Conservation (phyloP, 2,329 filamentous ascomycete genomes). For the Ophiosphaerella korrae region DNA sequence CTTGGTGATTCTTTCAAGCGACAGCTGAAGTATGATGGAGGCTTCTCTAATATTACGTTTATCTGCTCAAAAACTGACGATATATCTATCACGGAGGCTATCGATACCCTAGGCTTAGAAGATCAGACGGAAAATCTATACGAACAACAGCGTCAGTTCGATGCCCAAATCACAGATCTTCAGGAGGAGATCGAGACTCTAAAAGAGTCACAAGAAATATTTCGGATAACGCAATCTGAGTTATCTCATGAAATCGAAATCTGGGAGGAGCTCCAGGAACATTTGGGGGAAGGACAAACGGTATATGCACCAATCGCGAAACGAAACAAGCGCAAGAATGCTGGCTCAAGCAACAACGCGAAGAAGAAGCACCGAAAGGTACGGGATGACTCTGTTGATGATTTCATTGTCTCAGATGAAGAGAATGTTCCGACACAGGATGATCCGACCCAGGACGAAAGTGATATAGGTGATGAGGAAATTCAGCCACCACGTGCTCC, state of each 20-base stretch:
- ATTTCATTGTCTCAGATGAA: conserved; percentile 19
- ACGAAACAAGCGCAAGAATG: conserved; percentile 51
- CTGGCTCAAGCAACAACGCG: conserved; percentile 3
- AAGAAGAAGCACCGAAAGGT: conserved; percentile 24
- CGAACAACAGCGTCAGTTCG: conserved; percentile 23
- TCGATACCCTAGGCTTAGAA: conserved; percentile 46
- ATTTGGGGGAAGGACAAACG: conserved; percentile 48
- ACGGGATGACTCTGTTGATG: conserved; percentile 20
- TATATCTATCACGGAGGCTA: conserved; percentile 56
- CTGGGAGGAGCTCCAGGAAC: conserved; percentile 51
- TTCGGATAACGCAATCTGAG: conserved; percentile 41
- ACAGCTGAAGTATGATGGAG: conserved; percentile 65
- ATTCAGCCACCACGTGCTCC: conserved; percentile 34
- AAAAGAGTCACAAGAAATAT: conserved; percentile 43
- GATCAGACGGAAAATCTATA: conserved; percentile 35
- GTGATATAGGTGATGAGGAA: conserved; percentile 27
- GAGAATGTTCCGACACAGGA: conserved; percentile 30
- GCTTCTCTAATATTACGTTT: conserved; percentile 61
- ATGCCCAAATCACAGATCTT: conserved; percentile 22
- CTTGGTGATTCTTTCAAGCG: conserved; percentile 63
- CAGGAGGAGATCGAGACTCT: conserved; percentile 30
- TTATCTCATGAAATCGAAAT: conserved; percentile 52
- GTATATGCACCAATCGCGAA: conserved; percentile 48
- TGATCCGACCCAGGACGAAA: conserved; percentile 29
- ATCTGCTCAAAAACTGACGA: conserved; percentile 69